A percentile compares a stretch with the other conserved stretches of the same genome.
Evolutionary conservation across 2,329 filamentous ascomycete genomes (phyloP).

Genomic region (Sclerotinia trifoliorum): DNA sequence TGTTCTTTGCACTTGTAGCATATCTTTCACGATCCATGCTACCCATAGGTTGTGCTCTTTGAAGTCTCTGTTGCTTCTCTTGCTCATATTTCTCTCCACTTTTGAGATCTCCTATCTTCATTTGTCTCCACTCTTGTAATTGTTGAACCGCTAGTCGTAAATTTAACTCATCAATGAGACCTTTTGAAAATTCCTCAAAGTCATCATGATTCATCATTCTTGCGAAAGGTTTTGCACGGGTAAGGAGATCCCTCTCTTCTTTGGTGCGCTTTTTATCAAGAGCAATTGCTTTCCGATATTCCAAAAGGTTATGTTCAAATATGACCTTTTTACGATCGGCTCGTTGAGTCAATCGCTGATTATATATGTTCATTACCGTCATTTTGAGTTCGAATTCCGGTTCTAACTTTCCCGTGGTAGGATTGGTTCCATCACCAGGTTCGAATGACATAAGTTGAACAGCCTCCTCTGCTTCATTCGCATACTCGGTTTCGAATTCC

Average conservation of each 20-base stretch:
- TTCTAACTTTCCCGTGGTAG: slow-evolving; percentile 78
- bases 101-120: slow-evolving; percentile 79
- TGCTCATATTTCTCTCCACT: slow-evolving; percentile 89
- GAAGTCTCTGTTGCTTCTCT: slow-evolving; percentile 76
- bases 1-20: slow-evolving; percentile 67
- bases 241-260: slow-evolving; percentile 86
- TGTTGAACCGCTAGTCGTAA: slow-evolving; percentile 85
- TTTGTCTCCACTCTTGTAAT: slow-evolving; percentile 87
- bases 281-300: slow-evolving; percentile 88
- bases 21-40: slow-evolving; percentile 80
- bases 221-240: slow-evolving; percentile 93
- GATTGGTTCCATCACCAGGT: slow-evolving; percentile 88
- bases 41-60: slow-evolving; percentile 69
- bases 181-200: slow-evolving; percentile 81
- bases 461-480: slow-evolving; percentile 96
- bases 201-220: slow-evolving; percentile 95
- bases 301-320: slow-evolving; percentile 89
- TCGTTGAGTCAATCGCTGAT: slow-evolving; percentile 82
- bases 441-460: slow-evolving; percentile 99
- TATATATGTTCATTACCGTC: slow-evolving; percentile 98
- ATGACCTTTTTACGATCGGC: slow-evolving; percentile 95
- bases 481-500: slow-evolving; percentile 96
- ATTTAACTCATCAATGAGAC: slow-evolving; percentile 86
- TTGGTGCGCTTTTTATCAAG: slow-evolving; percentile 94
- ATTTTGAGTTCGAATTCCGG: slow-evolving; percentile 97